phyloP scores from a whole-genome alignment of 2,329 filamentous ascomycete genomes.

The Colletotrichum sp. region DNA sequence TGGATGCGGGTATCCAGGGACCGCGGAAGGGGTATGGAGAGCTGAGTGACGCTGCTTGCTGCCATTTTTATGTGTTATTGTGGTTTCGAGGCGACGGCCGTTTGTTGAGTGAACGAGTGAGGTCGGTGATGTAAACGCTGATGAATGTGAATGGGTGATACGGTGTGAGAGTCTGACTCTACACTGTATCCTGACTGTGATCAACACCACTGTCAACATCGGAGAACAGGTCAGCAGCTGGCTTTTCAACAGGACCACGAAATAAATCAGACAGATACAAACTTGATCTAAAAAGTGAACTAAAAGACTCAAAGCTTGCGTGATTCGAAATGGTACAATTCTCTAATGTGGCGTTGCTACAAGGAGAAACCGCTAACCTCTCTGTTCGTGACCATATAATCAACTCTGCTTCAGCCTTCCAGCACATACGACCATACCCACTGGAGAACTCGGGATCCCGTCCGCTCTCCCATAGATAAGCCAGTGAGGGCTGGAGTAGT shows the following conservation, averaged over 20 bases:
- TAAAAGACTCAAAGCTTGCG: rapidly evolving
- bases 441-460: conserved; percentile 19
- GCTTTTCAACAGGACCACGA: neutral
- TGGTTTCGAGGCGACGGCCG: neutral
- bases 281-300: rapidly evolving
- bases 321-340: neutral
- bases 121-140: conserved; percentile 2
- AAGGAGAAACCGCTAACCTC: neutral
- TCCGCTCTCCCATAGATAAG: conserved; percentile 20
- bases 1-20: conserved; percentile 67
- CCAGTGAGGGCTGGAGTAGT: conserved; percentile 10
- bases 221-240: neutral
- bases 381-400: neutral
- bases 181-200: neutral
- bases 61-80: neutral
- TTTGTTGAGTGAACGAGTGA: neutral
- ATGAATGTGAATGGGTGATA: neutral
- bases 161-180: neutral
- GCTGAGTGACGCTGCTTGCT: conserved; percentile 35
- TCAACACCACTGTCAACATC: neutral
- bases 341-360: neutral
- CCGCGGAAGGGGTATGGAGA: conserved; percentile 66
- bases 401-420: rapidly evolving
- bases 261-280: neutral
- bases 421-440: conserved; percentile 14